Base-by-base conservation (phyloP, 129 eudicot species). In the Escallonia herrerae region DNA sequence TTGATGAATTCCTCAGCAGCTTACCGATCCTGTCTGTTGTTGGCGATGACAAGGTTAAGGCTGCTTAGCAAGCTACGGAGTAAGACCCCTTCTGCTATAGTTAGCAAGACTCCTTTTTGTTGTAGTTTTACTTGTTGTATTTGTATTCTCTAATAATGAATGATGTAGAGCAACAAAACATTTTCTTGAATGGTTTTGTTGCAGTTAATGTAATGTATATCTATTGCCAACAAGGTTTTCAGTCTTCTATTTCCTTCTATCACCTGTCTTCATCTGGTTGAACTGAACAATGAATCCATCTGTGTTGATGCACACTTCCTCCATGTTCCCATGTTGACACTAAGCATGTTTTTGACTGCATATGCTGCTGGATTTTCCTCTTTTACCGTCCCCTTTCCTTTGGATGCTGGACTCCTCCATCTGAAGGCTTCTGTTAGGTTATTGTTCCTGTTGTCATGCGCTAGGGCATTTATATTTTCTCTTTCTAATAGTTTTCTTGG, bases 11-110 rank as follows among this genome's bases (percentile, higher is more conserved):
- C 56, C 76, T 87, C 40, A 83, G 82, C 78, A 87, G 82, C 62
- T 70, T 87, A 75, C 97, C 95, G 2, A 90, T 84, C 22, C 86
- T 90, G 33, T 70, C 78, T 62, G 95, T 60, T 56, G 91, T 70
- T 56, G 78, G 82, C 58, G 98, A 81, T 62, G 96, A 81, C 50
- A 88, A 83, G 79, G 89, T 79, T 58, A 81, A 93, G 82, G 84
- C 87, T 40, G 76, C 84, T 64, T 93, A 81, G 82, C 69, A 61
- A 77, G 6, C 49, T 45, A 22, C 1, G 33, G 33, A 22, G 33
- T 22, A 22, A 22, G 33, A 22, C 33, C 33, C 33, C 33, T 22
- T 22, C 33, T 22, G 33, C 33, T 22, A 22, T 22, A 22, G 33
- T 22, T 22, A 22, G 33, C 33, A 22, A 22, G 33, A 22, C 33